Base-by-base conservation (phyloP, 2,329 filamentous ascomycete genomes). In the Arthroderma sp. region DNA sequence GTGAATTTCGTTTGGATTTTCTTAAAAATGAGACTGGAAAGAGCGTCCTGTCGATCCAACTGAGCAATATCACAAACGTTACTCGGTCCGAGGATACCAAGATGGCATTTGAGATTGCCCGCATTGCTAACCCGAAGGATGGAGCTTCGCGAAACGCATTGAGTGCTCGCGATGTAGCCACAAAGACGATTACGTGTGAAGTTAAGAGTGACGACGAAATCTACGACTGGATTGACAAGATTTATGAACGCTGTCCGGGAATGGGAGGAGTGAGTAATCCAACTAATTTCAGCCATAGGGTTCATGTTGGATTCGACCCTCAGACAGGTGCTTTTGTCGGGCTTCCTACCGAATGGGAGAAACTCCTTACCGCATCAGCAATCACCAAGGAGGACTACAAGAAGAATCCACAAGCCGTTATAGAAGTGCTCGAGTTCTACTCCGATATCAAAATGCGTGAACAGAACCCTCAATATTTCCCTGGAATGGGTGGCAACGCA, bases 321-420 rank as follows among this genome's bases (percentile, higher is more conserved):
- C 82, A 87, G 56, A 94, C 86, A 2, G 91, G 91, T 51, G 87
- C 91, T 54, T 98, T 98, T 57, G 86, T 94, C 40, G 91, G 91
- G 34, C 66, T 98, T 53, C 91, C 91, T 1, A 81, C 86, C 4
- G 91, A 98, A 69, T 98, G 91, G 91, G 91, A 94, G 59, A 93
- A 93, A 65, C 74, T 98, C 42, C 74, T 98, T 53, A 96, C 91
- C 58, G 88, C 87, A 6, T 96, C 91, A 2, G 91, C 91, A 47
- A 91, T 98, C 58, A 96, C 91, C 48, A 94, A 95, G 66, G 91
- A 98, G 58, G 91, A 98, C 62, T 96, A 96, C 65, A 86, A 94
- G 66, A 88, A 91, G 59, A 95, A 98, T 58, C 91, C 91, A 4
- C 83, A 89, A 68, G 86, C 79, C 47, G 77, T 70, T 28, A 72